Evolutionary conservation across 176 grass and related monocot species (phyloP).

Genomic region (Alopecurus myosuroides): DNA sequence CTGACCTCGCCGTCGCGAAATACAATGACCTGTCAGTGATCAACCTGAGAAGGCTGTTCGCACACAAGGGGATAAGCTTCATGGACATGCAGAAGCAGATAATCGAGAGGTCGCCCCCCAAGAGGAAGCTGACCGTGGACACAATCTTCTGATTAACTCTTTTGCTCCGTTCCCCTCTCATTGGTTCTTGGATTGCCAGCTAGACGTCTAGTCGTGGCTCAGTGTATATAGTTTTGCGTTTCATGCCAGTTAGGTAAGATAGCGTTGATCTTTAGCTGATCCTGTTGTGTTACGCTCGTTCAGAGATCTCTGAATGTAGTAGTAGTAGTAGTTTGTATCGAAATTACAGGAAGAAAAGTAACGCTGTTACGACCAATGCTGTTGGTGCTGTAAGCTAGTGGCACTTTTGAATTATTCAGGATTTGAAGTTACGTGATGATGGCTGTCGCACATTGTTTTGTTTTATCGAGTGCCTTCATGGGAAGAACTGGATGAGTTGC

Average conservation of each 20-base stretch:
- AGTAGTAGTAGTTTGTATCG: neutral
- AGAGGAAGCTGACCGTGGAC: constrained; percentile 60
- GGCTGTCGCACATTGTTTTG: neutral
- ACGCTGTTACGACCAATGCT: neutral
- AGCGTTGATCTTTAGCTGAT: constrained; percentile 13
- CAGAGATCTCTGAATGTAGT: neutral
- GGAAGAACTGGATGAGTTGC: neutral
- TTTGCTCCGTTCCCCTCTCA: neutral
- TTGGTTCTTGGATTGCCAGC: neutral
- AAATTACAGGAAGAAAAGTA: neutral
- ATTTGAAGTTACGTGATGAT: neutral
- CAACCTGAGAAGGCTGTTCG: constrained; percentile 89
- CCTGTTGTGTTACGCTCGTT: neutral
- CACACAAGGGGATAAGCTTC: constrained; percentile 69
- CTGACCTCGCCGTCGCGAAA: constrained; percentile 66
- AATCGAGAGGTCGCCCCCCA: constrained; percentile 72
- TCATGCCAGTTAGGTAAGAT: constrained; percentile 11
- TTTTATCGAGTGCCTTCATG: neutral
- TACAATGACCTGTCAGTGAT: constrained; percentile 85
- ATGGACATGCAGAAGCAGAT: constrained; percentile 98
- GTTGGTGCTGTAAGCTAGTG: neutral
- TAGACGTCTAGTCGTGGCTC: neutral
- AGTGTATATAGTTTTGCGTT: constrained; percentile 4
- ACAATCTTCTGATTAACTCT: constrained; percentile 48
- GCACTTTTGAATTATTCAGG: constrained; percentile 10